phyloP scores from a whole-genome alignment of 2,329 filamentous ascomycete genomes.

The Cladophialophora bantiana region DNA sequence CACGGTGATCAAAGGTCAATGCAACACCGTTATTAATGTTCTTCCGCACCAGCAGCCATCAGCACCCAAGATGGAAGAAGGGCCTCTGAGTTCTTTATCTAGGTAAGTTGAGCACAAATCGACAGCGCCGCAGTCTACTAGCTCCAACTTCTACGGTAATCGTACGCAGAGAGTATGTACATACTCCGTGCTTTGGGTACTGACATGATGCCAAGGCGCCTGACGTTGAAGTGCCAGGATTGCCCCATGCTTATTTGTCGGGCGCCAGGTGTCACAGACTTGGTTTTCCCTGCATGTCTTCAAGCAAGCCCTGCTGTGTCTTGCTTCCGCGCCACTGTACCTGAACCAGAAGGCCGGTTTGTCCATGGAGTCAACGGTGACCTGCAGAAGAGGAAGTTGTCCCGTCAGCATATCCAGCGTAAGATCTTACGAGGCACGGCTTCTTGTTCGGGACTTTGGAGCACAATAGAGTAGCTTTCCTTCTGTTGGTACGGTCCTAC shows the following conservation, averaged over 20 bases:
- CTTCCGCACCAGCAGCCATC: neutral
- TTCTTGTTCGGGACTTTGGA: neutral
- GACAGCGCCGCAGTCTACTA: too few species aligned
- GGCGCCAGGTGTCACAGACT: too few species aligned
- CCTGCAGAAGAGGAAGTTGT: constrained; percentile 10
- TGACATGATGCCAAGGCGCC: too few species aligned
- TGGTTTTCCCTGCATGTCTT: neutral
- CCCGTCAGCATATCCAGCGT: constrained; percentile 19
- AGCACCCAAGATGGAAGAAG: neutral
- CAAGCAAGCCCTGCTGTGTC: neutral
- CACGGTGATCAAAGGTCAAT: constrained; percentile 16
- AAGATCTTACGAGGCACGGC: constrained; percentile 13
- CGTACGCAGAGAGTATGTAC: too few species aligned
- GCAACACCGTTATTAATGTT: constrained; percentile 20
- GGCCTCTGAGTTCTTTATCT: neutral
- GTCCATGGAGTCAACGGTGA: neutral
- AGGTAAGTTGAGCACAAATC: too few species aligned
- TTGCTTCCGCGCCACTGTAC: neutral
- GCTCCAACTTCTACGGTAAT: too few species aligned
- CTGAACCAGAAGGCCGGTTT: neutral
- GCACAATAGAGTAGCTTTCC: neutral
- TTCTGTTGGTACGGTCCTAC: constrained; percentile 11
- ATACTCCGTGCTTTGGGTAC: too few species aligned
- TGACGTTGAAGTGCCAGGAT: neutral
- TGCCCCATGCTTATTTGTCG: neutral